Evolutionary conservation across 306 rosid species (phyloP).

Genomic region (Corylus americana): DNA sequence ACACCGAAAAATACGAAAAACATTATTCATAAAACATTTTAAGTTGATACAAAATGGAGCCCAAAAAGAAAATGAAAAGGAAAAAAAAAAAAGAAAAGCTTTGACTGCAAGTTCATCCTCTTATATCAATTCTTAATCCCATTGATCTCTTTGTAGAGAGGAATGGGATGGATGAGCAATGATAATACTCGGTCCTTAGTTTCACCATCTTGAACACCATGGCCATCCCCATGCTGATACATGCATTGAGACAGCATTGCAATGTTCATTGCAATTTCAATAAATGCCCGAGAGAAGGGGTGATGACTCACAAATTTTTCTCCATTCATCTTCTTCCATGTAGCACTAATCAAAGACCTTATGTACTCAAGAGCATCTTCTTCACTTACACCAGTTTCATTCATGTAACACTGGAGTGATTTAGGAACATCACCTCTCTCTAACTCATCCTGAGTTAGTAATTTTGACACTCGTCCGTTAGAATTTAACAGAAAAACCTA

Average conservation of each 20-base stretch:
- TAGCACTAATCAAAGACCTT: background rate
- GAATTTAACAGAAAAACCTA: too few species aligned
- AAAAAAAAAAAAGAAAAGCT: too few species aligned
- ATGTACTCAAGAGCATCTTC: conserved; percentile 23
- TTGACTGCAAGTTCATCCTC: background rate
- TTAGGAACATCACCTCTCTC: conserved; percentile 28
- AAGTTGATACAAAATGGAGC: too few species aligned
- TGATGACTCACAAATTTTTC: background rate
- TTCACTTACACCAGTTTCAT: conserved; percentile 27
- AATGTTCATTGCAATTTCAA: background rate
- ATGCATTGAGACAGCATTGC: conserved; percentile 21
- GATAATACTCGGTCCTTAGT: background rate
- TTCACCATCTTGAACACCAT: background rate
- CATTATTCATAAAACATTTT: too few species aligned
- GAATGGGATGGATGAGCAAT: background rate
- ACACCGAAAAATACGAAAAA: too few species aligned
- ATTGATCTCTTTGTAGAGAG: background rate
- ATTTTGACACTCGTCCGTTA: too few species aligned
- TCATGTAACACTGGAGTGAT: conserved; percentile 40
- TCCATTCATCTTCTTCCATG: conserved; percentile 33
- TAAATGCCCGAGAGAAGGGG: conserved; percentile 9
- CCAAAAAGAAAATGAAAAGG: too few species aligned
- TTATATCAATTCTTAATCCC: background rate
- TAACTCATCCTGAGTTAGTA: conserved; percentile 10
- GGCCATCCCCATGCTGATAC: conserved; percentile 15